These are phyloP conservation scores for Debaryomyces fabryi DNA, from an alignment of 1,139 yeast genomes.

Conservation along the genomic window DNA sequence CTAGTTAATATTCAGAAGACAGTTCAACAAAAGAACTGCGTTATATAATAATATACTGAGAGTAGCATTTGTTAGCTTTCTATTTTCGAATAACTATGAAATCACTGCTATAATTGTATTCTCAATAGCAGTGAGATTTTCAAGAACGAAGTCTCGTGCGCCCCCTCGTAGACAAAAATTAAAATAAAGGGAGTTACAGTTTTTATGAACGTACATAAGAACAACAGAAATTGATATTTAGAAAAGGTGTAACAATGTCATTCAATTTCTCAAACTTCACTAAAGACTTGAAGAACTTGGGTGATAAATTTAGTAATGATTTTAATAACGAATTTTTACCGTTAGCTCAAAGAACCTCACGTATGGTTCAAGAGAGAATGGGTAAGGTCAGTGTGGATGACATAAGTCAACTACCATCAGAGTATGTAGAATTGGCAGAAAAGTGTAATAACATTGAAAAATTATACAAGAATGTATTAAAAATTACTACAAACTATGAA, in stretches of 20 bases:
- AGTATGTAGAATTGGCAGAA: constrained; percentile 73
- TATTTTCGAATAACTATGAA: background rate
- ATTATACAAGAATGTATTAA: constrained; percentile 71
- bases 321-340: constrained; percentile 55
- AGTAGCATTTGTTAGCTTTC: background rate
- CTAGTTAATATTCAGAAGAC: background rate
- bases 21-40: background rate
- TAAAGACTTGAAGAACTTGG: constrained; percentile 42
- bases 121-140: background rate
- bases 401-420: constrained; percentile 79
- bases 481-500: constrained; percentile 72
- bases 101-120: background rate
- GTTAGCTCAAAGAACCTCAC: constrained; percentile 79
- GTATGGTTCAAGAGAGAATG: constrained; percentile 75
- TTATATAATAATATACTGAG: background rate
- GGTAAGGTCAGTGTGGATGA: constrained; percentile 75
- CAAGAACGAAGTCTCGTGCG: constrained; percentile 5
- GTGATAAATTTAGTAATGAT: constrained; percentile 43
- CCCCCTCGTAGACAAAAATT: background rate
- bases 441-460: constrained; percentile 75
- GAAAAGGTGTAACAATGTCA: constrained; percentile 31
- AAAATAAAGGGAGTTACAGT: background rate
- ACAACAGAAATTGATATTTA: background rate
- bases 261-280: constrained; percentile 49
- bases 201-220: background rate